A percentile compares a stretch with the other conserved stretches of the same genome.
Evolutionary conservation across 208 protist species (phyloP).

Genomic region (Leishmania turanica): DNA sequence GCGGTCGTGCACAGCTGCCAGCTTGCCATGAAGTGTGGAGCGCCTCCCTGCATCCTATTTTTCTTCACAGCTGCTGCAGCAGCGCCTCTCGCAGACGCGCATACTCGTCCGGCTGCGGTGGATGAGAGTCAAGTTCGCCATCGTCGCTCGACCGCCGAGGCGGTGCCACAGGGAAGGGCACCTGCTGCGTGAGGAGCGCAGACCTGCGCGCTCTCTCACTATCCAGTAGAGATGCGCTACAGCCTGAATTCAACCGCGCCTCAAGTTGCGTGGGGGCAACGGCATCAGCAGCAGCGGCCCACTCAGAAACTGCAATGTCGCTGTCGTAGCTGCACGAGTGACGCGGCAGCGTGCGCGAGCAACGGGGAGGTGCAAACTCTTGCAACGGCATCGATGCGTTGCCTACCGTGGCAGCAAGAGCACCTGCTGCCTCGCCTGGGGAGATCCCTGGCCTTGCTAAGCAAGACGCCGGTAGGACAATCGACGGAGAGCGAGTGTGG

Average conservation of each 20-base stretch:
- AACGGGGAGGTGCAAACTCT: conserved; percentile 13
- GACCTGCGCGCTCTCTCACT: not conserved
- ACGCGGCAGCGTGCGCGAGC: conserved; percentile 30
- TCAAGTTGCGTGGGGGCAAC: not conserved
- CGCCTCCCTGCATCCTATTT: not conserved
- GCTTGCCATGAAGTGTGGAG: not conserved
- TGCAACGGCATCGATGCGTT: not conserved
- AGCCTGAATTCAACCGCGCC: not conserved
- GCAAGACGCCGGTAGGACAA: not conserved
- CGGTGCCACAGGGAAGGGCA: not conserved
- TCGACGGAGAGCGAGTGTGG: conserved; percentile 22
- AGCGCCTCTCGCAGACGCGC: conserved; percentile 29
- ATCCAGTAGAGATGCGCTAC: not conserved
- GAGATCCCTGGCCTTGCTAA: not conserved
- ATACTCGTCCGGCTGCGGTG: conserved; percentile 12
- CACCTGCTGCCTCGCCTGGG: not conserved
- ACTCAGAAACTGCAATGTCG: not conserved
- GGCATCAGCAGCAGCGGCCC: not conserved
- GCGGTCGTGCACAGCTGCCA: not conserved
- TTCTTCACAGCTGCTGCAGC: conserved; percentile 26
- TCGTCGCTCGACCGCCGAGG: not conserved
- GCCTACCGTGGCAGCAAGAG: not conserved
- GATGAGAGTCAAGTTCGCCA: not conserved
- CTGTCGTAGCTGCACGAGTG: conserved; percentile 32
- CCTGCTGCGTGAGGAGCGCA: not conserved